Evolutionary conservation across 768 basidiomycete genomes (phyloP).

Genomic region (Russula griseocarnosa): DNA sequence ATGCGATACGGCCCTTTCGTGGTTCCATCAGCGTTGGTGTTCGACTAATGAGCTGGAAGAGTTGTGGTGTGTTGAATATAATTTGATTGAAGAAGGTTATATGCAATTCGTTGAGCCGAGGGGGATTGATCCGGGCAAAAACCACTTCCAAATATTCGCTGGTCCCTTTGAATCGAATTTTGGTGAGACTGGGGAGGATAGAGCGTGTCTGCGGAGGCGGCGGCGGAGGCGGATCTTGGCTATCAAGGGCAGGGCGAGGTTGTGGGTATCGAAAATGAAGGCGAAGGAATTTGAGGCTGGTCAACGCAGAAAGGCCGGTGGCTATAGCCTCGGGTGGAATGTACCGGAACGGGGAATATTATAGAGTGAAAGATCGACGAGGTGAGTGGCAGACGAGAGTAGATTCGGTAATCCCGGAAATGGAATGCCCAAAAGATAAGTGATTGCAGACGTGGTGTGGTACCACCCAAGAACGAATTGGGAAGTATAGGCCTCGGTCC

Average conservation of each 20-base stretch:
- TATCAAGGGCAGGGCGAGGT: not conserved
- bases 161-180: no score
- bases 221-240: not conserved
- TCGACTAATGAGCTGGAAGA: no score
- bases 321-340: not conserved
- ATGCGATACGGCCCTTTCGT: no score
- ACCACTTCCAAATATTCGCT: no score
- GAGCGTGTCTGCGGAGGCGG: not conserved
- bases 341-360: not conserved
- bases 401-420: not conserved
- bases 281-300: not conserved
- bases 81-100: no score
- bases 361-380: no score
- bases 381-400: no score
- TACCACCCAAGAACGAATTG: not conserved
- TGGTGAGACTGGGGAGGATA: not conserved
- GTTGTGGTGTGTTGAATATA: no score
- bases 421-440: not conserved
- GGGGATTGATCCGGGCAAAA: no score
- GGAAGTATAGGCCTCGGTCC: not conserved
- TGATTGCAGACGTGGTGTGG: not conserved
- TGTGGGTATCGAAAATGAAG: not conserved
- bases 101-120: no score
- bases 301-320: not conserved
- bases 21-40: no score